Conservation (phyloP, 345 rosid species). For the Eucalyptus caleyi region DNA sequence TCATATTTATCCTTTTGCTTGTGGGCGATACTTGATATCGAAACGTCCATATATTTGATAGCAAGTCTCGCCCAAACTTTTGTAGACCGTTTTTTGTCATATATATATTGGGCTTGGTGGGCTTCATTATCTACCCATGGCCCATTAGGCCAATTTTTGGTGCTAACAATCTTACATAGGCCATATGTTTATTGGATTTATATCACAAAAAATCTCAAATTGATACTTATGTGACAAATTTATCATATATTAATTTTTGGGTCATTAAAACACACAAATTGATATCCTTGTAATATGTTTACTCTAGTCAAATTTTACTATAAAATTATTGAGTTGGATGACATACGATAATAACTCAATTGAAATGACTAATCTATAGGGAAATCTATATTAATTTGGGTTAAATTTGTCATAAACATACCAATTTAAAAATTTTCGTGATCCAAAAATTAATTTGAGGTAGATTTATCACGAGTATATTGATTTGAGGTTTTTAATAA, state of each 20-base stretch:
- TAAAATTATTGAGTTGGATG: fast-evolving
- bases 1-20: too few relatives aligned
- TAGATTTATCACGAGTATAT: fast-evolving
- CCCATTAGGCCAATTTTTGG: too few relatives aligned
- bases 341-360: too few relatives aligned
- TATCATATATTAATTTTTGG: neutral
- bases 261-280: neutral
- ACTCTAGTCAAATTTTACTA: neutral
- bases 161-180: too few relatives aligned
- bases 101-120: too few relatives aligned
- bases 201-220: too few relatives aligned
- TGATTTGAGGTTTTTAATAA: fast-evolving
- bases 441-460: fast-evolving
- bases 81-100: too few relatives aligned
- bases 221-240: fast-evolving
- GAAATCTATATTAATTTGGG: fast-evolving
- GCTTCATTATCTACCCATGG: too few relatives aligned
- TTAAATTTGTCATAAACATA: fast-evolving
- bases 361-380: fast-evolving
- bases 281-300: too few relatives aligned
- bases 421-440: fast-evolving
- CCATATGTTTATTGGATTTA: neutral
- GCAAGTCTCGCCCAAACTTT: too few relatives aligned
- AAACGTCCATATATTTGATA: too few relatives aligned
- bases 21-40: fast-evolving